phyloP scores from a whole-genome alignment of 2,329 filamentous ascomycete genomes.

The Colletotrichum viniferum region DNA sequence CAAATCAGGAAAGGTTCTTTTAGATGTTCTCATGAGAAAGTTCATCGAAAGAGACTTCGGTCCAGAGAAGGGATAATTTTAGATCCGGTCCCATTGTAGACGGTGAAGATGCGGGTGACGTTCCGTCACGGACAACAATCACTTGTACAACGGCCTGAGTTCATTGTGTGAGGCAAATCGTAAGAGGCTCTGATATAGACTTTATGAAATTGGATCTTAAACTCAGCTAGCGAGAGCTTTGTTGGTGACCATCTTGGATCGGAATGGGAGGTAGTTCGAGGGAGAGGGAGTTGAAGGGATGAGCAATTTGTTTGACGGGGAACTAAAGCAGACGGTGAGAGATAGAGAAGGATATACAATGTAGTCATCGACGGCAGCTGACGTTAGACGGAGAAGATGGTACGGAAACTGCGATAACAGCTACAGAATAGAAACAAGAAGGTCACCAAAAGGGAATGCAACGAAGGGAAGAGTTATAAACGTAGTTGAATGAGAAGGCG shows the following conservation, averaged over 20 bases:
- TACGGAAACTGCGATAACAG: neutral
- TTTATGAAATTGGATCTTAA: too few relatives aligned
- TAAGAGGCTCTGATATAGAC: too few relatives aligned
- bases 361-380: neutral
- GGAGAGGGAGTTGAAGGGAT: neutral
- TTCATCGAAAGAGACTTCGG: neutral
- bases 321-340: neutral
- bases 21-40: neutral
- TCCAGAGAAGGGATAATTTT: neutral
- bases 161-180: too few relatives aligned
- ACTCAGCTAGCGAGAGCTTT: neutral
- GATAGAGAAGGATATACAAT: neutral
- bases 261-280: neutral
- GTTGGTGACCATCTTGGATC: neutral
- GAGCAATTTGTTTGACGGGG: neutral
- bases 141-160: too few relatives aligned
- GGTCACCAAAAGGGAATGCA: neutral
- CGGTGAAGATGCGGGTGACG: too few relatives aligned
- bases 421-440: neutral
- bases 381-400: neutral
- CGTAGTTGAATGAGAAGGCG: neutral
- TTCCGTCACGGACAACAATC: too few relatives aligned
- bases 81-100: neutral
- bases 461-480: neutral
- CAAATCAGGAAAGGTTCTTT: neutral